Evolutionary conservation across 2,329 filamentous ascomycete genomes (phyloP).

Genomic region (Claviceps monticola): DNA sequence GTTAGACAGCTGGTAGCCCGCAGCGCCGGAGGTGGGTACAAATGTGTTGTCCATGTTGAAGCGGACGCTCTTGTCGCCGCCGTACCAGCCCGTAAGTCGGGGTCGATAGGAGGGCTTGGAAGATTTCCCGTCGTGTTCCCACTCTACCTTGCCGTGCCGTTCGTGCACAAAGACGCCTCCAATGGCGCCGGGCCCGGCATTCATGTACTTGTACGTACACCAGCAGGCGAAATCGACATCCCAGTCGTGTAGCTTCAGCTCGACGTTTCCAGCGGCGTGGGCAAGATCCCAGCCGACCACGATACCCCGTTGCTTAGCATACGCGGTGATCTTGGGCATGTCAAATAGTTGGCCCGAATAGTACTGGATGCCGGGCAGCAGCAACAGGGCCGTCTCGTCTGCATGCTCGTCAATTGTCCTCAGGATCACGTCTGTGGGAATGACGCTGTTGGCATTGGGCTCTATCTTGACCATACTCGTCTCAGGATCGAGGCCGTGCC

Average conservation of each 20-base stretch:
- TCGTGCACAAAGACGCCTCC: conserved; percentile 72
- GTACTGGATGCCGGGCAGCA: conserved; percentile 82
- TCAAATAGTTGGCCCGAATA: conserved; percentile 86
- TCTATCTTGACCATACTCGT: conserved; percentile 63
- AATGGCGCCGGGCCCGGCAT: conserved; percentile 70
- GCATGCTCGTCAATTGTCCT: conserved; percentile 62
- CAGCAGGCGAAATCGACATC: conserved; percentile 82
- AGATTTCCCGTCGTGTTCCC: conserved; percentile 17
- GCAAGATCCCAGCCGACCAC: conserved; percentile 79
- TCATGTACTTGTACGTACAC: conserved; percentile 94
- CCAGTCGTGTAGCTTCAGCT: conserved; percentile 71
- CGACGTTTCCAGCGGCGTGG: conserved; percentile 74
- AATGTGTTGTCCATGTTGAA: conserved; percentile 80
- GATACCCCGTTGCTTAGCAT: conserved; percentile 59
- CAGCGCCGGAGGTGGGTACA: conserved; percentile 61
- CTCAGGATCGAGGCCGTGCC: conserved; percentile 52
- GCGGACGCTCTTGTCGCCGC: conserved; percentile 58
- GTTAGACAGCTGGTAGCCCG: conserved; percentile 76
- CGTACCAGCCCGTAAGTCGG: conserved; percentile 76
- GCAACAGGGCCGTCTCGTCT: conserved; percentile 55
- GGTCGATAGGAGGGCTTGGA: conserved; percentile 36
- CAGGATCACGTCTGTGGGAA: conserved; percentile 60
- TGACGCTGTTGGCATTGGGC: conserved; percentile 43
- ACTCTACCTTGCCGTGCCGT: conserved; percentile 46
- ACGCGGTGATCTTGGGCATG: conserved; percentile 62